Evolutionary conservation across 75 land plant genomes (phyloP), one percentile per base, ranked within the genome.

Genomic region (Larix kaempferi): DNA sequence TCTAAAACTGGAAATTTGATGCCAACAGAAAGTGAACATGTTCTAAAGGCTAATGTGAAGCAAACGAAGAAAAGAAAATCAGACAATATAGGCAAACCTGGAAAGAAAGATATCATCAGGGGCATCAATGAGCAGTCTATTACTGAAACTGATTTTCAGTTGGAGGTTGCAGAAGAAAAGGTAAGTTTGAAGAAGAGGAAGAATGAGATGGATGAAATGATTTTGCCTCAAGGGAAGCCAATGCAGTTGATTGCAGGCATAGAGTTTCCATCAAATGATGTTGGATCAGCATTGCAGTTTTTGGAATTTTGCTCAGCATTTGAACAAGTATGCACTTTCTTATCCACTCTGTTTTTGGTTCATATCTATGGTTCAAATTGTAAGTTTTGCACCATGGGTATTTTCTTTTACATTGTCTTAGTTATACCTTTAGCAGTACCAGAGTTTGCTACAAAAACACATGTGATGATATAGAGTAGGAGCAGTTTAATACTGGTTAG

Each of bases 221-320:
- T 69, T 25, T 74, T 90, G 41, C 93, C 99, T 6, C 79, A 78
- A 35, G 91, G 98, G 27, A 71, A 58, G 8, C 74, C 72, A 21
- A 74, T 92, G 35, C 37, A 64, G 23, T 80, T 74, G 10, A 84
- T 96, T 15, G 90, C 84, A 12, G 90, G 90, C 8, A 79, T 85
- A 66, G 98, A 96, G 22, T 49, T 94, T 16, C 64, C 81, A 37
- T 56, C 82, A 55, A 79, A 84, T 52, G 90, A 86, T 64, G 84
- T 94, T 76, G 99, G 99, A 23, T 86, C 84, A 54, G 95, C 92
- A 23, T 77, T 96, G 81, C 98, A 96, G 74, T 86, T 96, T 71
- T 39, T 96, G 62, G 99, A 96, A 74, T 96, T 96, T 56, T 96
- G 97, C 74, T 79, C 82, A 54, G 88, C 94, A 44, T 96, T 96